phyloP scores from a whole-genome alignment of 2,329 filamentous ascomycete genomes.

The Didymosphaeria variabile region DNA sequence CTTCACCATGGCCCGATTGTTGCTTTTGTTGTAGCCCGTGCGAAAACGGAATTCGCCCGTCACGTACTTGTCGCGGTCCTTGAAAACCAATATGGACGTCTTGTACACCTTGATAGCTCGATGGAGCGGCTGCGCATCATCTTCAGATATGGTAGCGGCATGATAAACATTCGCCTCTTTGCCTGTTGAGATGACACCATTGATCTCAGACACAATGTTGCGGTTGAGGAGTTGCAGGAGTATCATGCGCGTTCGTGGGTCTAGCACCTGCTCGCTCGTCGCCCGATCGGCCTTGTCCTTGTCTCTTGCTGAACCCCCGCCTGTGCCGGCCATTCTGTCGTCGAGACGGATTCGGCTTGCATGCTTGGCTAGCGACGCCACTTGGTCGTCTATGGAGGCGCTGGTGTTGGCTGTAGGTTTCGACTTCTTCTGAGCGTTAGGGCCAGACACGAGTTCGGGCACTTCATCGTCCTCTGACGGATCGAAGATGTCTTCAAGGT shows the following conservation, averaged over 20 bases:
- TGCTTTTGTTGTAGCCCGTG: slow-evolving; percentile 90
- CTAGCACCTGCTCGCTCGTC: slow-evolving; percentile 92
- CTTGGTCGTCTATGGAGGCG: slow-evolving; percentile 85
- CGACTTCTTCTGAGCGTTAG: slow-evolving; percentile 74
- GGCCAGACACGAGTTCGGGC: slow-evolving; percentile 65
- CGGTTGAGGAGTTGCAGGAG: slow-evolving; percentile 95
- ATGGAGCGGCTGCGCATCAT: slow-evolving; percentile 64
- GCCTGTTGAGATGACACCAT: slow-evolving; percentile 94
- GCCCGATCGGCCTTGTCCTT: slow-evolving; percentile 93
- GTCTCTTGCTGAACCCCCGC: slow-evolving; percentile 58
- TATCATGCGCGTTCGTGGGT: slow-evolving; percentile 94
- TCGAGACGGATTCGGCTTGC: slow-evolving; percentile 86
- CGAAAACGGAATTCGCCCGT: slow-evolving; percentile 93
- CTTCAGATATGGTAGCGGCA: slow-evolving; percentile 71
- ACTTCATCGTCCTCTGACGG: slow-evolving; percentile 63
- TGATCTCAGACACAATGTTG: slow-evolving; percentile 86
- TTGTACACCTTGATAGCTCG: slow-evolving; percentile 99
- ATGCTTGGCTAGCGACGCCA: slow-evolving; percentile 83
- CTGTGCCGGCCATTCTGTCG: slow-evolving; percentile 61
- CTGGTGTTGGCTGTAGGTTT: slow-evolving; percentile 78
- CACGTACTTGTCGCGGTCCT: slow-evolving; percentile 96
- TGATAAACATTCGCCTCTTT: slow-evolving; percentile 99
- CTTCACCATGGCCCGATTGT: slow-evolving; percentile 96
- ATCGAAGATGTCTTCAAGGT: slow-evolving; percentile 71
- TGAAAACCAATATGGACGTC: slow-evolving; percentile 96